Conservation (phyloP, 2,329 filamentous ascomycete genomes). For the Colletotrichum godetiae region DNA sequence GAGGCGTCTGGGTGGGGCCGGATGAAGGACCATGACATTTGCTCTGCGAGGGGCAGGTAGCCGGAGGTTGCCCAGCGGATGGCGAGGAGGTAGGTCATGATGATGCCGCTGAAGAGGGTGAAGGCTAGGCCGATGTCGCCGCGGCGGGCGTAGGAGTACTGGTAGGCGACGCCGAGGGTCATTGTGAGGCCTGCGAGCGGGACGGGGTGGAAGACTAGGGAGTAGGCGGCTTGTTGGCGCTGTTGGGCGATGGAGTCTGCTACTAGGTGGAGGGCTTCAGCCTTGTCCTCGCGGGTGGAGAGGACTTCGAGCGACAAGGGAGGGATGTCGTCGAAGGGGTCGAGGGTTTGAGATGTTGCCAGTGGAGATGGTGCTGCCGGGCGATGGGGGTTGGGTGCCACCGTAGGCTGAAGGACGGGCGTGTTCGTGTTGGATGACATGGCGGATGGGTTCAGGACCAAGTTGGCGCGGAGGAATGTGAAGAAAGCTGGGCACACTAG, state of each 20-base stretch:
- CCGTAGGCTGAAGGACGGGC: slow-evolving; percentile 66
- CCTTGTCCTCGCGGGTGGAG: slow-evolving; percentile 67
- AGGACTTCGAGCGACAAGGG: slow-evolving; percentile 72
- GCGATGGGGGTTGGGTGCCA: slow-evolving; percentile 44
- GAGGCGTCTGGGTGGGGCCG: slow-evolving; percentile 44
- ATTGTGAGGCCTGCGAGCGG: slow-evolving; percentile 60
- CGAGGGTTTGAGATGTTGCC: slow-evolving; percentile 53
- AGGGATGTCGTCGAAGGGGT: slow-evolving; percentile 64
- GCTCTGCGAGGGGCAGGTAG: slow-evolving; percentile 74
- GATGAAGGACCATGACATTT: slow-evolving; percentile 72
- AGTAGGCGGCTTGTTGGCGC: slow-evolving; percentile 72
- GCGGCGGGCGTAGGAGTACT: slow-evolving; percentile 56
- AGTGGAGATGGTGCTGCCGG: slow-evolving; percentile 51
- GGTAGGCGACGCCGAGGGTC: slow-evolving; percentile 57
- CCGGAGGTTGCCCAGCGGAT: slow-evolving; percentile 70
- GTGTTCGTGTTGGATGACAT: slow-evolving; percentile 74
- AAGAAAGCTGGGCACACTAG: slow-evolving; percentile 76
- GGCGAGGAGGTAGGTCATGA: slow-evolving; percentile 72
- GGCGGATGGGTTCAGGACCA: slow-evolving; percentile 73
- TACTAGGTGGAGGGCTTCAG: slow-evolving; percentile 77
- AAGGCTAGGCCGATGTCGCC: slow-evolving; percentile 66
- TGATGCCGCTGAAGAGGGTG: slow-evolving; percentile 68
- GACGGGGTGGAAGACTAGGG: slow-evolving; percentile 73
- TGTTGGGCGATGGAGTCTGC: slow-evolving; percentile 88
- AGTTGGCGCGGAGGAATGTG: slow-evolving; percentile 82